Conservation (phyloP, 2,329 filamentous ascomycete genomes). For the Aspergillus sp. region DNA sequence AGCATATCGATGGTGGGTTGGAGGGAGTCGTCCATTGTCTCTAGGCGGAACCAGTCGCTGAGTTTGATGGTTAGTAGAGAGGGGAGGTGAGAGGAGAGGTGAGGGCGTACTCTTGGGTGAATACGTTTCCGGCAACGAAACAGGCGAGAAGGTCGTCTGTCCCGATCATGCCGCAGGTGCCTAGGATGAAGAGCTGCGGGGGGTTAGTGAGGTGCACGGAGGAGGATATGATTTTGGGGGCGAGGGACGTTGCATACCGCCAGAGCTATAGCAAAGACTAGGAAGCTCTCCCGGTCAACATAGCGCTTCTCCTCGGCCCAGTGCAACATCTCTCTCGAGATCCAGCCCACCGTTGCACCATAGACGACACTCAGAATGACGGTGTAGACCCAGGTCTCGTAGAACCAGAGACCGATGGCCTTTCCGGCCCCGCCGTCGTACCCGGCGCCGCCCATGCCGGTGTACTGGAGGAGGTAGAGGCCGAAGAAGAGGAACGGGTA, state of each 20-base stretch:
- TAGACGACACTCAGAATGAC: constrained; percentile 77
- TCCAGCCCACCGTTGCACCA: constrained; percentile 72
- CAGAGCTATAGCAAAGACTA: constrained; percentile 80
- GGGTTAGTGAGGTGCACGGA: constrained; percentile 6
- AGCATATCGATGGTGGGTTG: constrained; percentile 95
- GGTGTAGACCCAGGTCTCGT: constrained; percentile 79
- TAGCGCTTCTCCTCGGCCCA: constrained; percentile 79
- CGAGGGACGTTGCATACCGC: constrained; percentile 52
- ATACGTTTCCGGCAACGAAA: constrained; percentile 86
- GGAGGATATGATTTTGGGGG: background rate
- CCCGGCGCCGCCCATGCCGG: constrained; percentile 55
- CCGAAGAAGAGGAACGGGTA: constrained; percentile 87
- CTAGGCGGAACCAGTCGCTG: constrained; percentile 82
- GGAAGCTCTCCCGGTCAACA: constrained; percentile 82
- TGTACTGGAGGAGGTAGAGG: constrained; percentile 77
- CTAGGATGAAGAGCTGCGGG: constrained; percentile 70
- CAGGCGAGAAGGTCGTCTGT: constrained; percentile 88
- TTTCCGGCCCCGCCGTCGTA: constrained; percentile 58
- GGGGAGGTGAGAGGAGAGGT: background rate
- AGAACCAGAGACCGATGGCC: constrained; percentile 79
- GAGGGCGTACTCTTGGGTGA: constrained; percentile 72
- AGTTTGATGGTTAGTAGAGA: background rate
- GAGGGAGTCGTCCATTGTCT: constrained; percentile 86
- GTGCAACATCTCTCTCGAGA: constrained; percentile 77
- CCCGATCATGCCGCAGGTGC: constrained; percentile 81